A percentile compares a stretch with the other conserved stretches of the same genome.
These are phyloP conservation scores for Umbilicus rupestris DNA, from an alignment of 164 flowering plant genomes.

Conservation along the genomic window DNA sequence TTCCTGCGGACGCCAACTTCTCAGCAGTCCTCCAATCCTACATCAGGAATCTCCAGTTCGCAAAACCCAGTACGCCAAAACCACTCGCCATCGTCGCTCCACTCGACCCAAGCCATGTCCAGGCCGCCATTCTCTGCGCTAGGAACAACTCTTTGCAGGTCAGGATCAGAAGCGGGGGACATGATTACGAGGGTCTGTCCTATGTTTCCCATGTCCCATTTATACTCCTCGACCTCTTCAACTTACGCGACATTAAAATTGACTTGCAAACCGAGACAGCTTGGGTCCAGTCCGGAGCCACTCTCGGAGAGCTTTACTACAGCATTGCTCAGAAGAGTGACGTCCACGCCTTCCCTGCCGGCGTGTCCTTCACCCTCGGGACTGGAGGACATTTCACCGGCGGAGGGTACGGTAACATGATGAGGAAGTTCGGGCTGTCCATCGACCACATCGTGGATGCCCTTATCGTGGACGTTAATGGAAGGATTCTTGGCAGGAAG, in stretches of 20 bases:
- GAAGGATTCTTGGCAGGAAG: conserved; percentile 14
- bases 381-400: conserved; percentile 34
- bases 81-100: conserved; percentile 35
- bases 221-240: conserved; percentile 24
- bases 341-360: conserved; percentile 31
- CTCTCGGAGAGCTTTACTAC: conserved; percentile 36
- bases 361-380: conserved; percentile 30
- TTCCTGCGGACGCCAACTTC: not conserved
- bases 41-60: conserved; percentile 27
- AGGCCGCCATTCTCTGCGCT: conserved; percentile 21
- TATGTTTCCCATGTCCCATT: conserved; percentile 22
- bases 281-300: conserved; percentile 41
- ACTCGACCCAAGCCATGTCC: conserved; percentile 23
- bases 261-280: conserved; percentile 20
- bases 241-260: conserved; percentile 18
- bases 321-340: conserved; percentile 23
- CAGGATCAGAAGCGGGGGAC: conserved; percentile 27
- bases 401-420: conserved; percentile 33
- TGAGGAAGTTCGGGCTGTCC: conserved; percentile 38
- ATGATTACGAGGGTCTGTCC: conserved; percentile 30
- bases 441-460: conserved; percentile 37
- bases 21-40: not conserved
- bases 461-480: conserved; percentile 21
- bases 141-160: conserved; percentile 15
- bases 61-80: conserved; percentile 20